These are phyloP conservation scores for Aspergillus quadrilineatus DNA, from an alignment of 2,329 filamentous ascomycete genomes.

Conservation along the genomic window DNA sequence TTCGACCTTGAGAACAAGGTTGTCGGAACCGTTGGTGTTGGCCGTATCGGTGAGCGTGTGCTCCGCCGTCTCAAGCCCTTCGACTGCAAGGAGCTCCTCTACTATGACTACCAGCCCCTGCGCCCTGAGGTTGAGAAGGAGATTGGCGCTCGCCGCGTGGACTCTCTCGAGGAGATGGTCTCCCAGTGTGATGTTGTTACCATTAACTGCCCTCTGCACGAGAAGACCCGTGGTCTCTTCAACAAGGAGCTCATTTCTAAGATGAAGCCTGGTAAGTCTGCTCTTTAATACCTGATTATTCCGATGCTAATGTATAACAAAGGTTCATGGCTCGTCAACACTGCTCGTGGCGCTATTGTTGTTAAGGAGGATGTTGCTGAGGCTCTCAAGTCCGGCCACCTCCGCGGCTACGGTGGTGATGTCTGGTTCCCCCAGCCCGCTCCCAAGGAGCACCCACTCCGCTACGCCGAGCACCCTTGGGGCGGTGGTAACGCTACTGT, in stretches of 20 bases:
- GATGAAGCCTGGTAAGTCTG: constrained; percentile 85
- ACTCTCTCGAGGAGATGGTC: constrained; percentile 88
- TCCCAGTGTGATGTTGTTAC: constrained; percentile 95
- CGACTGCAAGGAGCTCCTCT: constrained; percentile 98
- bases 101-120: constrained; percentile 99
- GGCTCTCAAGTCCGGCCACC: constrained; percentile 84
- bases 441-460: constrained; percentile 86
- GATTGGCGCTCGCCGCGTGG: constrained; percentile 90
- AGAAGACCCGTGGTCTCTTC: constrained; percentile 94
- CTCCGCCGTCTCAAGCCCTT: constrained; percentile 94
- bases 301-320: constrained; percentile 9
- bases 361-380: constrained; percentile 98
- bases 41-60: constrained; percentile 97
- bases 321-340: constrained; percentile 98
- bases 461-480: constrained; percentile 89
- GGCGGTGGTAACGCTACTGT: constrained; percentile 98
- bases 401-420: constrained; percentile 51
- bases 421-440: constrained; percentile 96
- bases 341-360: constrained; percentile 95
- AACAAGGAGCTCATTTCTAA: constrained; percentile 98
- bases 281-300: constrained; percentile 5
- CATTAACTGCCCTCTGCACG: constrained; percentile 99
- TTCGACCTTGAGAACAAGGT: constrained; percentile 97
- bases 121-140: constrained; percentile 82
- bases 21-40: constrained; percentile 94